phyloP scores from a whole-genome alignment of 495 filamentous ascomycete genomes.

The Penicillium salamii region DNA sequence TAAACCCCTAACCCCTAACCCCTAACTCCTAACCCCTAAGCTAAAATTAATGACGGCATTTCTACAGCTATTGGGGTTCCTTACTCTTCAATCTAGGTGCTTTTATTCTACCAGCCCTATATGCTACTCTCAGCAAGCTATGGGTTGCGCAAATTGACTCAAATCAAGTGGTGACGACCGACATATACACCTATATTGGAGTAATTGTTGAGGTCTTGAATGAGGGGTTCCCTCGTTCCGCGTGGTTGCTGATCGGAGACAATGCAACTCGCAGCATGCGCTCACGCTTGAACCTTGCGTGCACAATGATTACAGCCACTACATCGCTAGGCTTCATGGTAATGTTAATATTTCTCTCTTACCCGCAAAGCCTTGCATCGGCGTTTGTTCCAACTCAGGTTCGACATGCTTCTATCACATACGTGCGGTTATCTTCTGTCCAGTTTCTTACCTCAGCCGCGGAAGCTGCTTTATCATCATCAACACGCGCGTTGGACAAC shows the following conservation, averaged over 20 bases:
- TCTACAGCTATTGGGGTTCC: too few relatives aligned
- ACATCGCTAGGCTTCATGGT: too few relatives aligned
- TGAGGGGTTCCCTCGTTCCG: conserved; percentile 67
- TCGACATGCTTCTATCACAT: conserved; percentile 52
- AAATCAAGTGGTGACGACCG: conserved; percentile 66
- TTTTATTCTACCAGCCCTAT: conserved; percentile 66
- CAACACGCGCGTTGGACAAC: conserved; percentile 64
- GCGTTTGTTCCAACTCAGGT: conserved; percentile 63
- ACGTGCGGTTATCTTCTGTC: conserved; percentile 63
- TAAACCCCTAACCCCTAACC: too few relatives aligned
- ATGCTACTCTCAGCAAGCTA: conserved; percentile 66
- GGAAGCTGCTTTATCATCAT: conserved; percentile 58
- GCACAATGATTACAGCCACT: conserved; percentile 71
- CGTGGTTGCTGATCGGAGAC: conserved; percentile 71
- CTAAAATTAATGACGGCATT: too few relatives aligned
- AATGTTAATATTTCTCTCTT: conserved; percentile 58
- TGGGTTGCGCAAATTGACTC: conserved; percentile 72
- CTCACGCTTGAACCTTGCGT: conserved; percentile 55
- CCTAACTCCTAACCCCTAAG: too few relatives aligned
- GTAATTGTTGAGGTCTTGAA: conserved; percentile 68
- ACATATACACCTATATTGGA: conserved; percentile 62
- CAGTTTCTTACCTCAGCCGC: conserved; percentile 58
- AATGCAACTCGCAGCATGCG: conserved; percentile 48
- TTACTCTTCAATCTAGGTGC: conserved; percentile 64
- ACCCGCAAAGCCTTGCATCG: conserved; percentile 51